Evolutionary conservation across 805 yeast genomes (phyloP), one percentile per base, ranked within the genome.

Genomic region (Candida hispaniensis): DNA sequence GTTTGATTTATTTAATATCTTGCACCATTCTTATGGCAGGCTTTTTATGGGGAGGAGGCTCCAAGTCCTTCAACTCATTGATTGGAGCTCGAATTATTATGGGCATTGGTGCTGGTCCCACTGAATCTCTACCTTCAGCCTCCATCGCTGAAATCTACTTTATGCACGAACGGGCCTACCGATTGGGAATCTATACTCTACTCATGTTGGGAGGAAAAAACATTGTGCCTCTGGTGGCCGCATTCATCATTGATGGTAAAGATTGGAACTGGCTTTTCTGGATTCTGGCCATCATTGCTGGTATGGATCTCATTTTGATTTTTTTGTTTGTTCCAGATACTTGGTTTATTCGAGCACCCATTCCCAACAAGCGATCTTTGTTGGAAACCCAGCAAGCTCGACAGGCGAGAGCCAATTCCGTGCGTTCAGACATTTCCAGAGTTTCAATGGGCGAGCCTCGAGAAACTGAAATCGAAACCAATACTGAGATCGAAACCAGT

Each of bases 261-360:
- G 61, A 65, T 44, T 61, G 77, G 55, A 70, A 70, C 46, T 73
- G 79, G 79, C 54, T 72, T 20, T 73, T 67, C 47, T 73, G 76
- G 74, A 66, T 72, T 22, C 52, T 68, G 26, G 56, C 74, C 8
- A 71, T 72, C 22, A 60, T 72, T 38, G 58, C 68, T 9, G 78
- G 71, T 1, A 48, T 59, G 23, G 58, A 61, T 44, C 55, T 69
- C 19, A 45, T 64, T 2, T 50, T 64, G 17, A 64, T 70, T 9
- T 64, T 62, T 39, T 47, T 73, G 8, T 72, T 71, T 48, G 77
- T 71, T 13, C 79, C 79, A 3, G 79, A 73, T 40, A 73, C 79
- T 1, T 73, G 69, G 52, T 73, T 75, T 75, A 71, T 67, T 40
- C 58, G 79, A 39, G 49, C 67, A 1, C 75, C 76, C 4, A 58